Evolutionary conservation across 2,329 filamentous ascomycete genomes (phyloP).

Genomic region (Diaporthe destruens): DNA sequence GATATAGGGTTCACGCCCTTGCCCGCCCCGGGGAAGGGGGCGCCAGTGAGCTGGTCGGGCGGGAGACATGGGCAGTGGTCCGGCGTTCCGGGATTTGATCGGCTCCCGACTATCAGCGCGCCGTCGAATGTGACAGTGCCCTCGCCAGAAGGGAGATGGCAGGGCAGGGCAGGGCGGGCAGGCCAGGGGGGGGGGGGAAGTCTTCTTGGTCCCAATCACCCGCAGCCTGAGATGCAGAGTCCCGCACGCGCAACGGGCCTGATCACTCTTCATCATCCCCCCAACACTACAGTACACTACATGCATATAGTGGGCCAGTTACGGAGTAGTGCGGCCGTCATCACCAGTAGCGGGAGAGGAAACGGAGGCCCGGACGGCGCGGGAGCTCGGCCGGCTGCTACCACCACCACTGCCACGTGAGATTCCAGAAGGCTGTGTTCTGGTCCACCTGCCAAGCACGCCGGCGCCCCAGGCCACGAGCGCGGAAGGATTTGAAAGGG

Average conservation of each 20-base stretch:
- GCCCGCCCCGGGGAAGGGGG: background rate
- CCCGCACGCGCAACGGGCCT: slow-evolving; percentile 4
- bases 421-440: background rate
- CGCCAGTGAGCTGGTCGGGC: slow-evolving; percentile 13
- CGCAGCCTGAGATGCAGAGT: background rate
- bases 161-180: too few relatives aligned
- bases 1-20: slow-evolving; percentile 16
- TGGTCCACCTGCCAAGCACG: slow-evolving; percentile 10
- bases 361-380: slow-evolving; percentile 3
- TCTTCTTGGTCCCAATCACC: background rate
- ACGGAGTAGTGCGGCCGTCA: background rate
- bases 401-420: slow-evolving; percentile 16
- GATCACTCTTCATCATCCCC: background rate
- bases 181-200: too few relatives aligned
- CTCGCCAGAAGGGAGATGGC: background rate
- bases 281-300: background rate
- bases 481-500: background rate
- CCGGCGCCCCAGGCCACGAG: slow-evolving; percentile 22
- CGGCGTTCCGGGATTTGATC: slow-evolving; percentile 26
- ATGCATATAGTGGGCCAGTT: background rate
- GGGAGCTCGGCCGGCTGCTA: slow-evolving; percentile 11
- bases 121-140: slow-evolving; percentile 28
- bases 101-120: slow-evolving; percentile 18
- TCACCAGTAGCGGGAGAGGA: background rate
- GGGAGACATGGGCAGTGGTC: slow-evolving; percentile 28